Percentiles rank a stretch among this genome's conserved stretches.
phyloP scores from a whole-genome alignment of 805 yeast genomes.

The Zygoascus ofunaensis region DNA sequence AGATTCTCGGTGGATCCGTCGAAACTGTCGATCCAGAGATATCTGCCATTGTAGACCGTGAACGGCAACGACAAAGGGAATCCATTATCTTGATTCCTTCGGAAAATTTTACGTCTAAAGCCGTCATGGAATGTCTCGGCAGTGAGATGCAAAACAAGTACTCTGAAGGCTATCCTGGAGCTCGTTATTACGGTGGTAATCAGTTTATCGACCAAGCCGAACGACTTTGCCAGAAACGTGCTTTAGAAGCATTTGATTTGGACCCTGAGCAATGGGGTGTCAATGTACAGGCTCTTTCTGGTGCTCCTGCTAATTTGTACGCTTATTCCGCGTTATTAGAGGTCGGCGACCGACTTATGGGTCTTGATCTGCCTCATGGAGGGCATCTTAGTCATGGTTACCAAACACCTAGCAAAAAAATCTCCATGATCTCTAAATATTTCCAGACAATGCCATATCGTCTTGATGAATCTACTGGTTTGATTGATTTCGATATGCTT shows the following conservation, averaged over 20 bases:
- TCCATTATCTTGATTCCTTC: constrained; percentile 90
- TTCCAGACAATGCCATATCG: constrained; percentile 98
- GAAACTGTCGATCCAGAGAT: constrained; percentile 67
- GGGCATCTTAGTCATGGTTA: constrained; percentile 98
- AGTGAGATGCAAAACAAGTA: constrained; percentile 96
- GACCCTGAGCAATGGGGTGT: constrained; percentile 90
- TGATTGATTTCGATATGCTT: constrained; percentile 84
- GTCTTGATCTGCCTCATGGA: constrained; percentile 95
- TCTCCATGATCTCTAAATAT: constrained; percentile 85
- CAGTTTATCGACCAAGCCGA: constrained; percentile 90
- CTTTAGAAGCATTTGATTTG: constrained; percentile 70
- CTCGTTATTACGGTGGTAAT: constrained; percentile 96
- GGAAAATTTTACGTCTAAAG: constrained; percentile 90
- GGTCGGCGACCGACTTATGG: constrained; percentile 92
- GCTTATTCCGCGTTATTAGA: constrained; percentile 83
- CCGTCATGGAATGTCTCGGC: constrained; percentile 91
- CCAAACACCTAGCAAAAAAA: constrained; percentile 82
- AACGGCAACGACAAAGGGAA: constrained; percentile 78
- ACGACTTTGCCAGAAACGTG: constrained; percentile 81
- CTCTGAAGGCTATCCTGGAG: constrained; percentile 98
- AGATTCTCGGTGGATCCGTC: constrained; percentile 14
- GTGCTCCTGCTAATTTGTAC: constrained; percentile 94
- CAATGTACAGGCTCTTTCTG: constrained; percentile 89
- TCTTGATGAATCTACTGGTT: constrained; percentile 73
- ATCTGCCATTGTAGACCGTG: constrained; percentile 63